Evolutionary conservation across 1,284 basidiomycete species (phyloP).

Genomic region (Irpex rosettiformis): DNA sequence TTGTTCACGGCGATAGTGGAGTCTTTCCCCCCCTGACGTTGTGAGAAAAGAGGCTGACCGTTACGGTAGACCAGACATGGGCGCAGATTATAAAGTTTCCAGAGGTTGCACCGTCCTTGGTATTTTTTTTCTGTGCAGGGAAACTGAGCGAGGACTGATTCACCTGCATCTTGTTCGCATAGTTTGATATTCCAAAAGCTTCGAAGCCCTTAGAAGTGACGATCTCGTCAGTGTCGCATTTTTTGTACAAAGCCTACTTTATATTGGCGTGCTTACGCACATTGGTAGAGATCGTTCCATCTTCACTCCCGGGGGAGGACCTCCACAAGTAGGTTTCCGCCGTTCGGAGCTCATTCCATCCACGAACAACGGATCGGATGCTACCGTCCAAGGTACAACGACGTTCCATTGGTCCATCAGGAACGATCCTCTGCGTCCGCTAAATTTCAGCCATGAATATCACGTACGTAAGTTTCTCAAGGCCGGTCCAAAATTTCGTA

Average conservation of each 20-base stretch:
- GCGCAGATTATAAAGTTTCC: neutral
- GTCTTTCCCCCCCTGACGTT: too few relatives aligned
- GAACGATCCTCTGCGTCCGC: neutral
- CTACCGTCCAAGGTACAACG: neutral
- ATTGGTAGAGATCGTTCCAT: neutral
- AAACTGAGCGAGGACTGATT: neutral
- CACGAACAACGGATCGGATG: neutral
- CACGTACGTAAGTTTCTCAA: neutral
- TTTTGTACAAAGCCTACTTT: neutral
- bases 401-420: slow-evolving; percentile 1
- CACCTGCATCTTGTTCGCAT: neutral
- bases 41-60: too few relatives aligned
- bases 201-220: neutral
- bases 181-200: neutral
- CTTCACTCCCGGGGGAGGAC: neutral
- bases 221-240: neutral
- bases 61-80: slow-evolving; percentile 3
- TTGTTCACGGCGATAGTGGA: slow-evolving; percentile 1
- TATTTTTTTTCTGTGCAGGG: neutral
- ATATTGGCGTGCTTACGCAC: neutral
- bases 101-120: neutral
- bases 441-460: neutral
- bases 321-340: neutral
- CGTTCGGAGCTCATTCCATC: neutral
- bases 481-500: neutral